Evolutionary conservation across 1,139 yeast genomes (phyloP), one percentile per base, ranked within the genome.

Genomic region (Sugiyamaella neomexicana): DNA sequence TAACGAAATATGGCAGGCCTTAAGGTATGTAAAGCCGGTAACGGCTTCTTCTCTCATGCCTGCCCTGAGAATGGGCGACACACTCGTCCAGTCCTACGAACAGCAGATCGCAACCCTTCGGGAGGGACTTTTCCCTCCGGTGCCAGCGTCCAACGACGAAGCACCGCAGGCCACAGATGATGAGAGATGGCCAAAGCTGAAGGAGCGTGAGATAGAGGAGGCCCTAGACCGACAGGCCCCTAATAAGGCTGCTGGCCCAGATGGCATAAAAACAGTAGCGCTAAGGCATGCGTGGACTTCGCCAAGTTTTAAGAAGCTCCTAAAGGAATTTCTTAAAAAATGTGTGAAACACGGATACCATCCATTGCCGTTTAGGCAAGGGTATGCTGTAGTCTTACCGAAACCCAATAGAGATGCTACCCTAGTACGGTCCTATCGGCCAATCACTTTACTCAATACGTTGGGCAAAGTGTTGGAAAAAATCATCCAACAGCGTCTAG

Each of bases 381-480:
- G 31, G 5, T 27, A 27, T 27, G 31, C 31, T 27, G 31, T 27
- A 27, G 31, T 27, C 31, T 27, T 27, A 27, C 31, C 31, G 12
- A 36, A 36, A 36, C 39, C 39, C 17, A 15, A 15, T 36, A 39
- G 27, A 12, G 20, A 39, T 39, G 43, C 43, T 39, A 13, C 20
- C 13, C 27, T 8, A 39, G 43, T 17, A 6, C 13, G 27, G 20
- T 16, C 43, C 25, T 39, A 39, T 17, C 13, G 43, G 17, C 43
- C 43, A 39, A 39, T 39, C 17, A 39, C 13, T 12, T 16, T 39
- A 17, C 27, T 39, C n/a, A 39, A 13, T 17, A 39, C 25, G 13
- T 16, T 39, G 25, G 43, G 43, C 23, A 39, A 39, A 39, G 43
- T 39, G 6, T 20, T 39, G 43, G 43, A 39, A 39, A 39, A 39